These are phyloP conservation scores for Alisma plantagoaquatica DNA, from an alignment of 106 monocot species.

Conservation along the genomic window DNA sequence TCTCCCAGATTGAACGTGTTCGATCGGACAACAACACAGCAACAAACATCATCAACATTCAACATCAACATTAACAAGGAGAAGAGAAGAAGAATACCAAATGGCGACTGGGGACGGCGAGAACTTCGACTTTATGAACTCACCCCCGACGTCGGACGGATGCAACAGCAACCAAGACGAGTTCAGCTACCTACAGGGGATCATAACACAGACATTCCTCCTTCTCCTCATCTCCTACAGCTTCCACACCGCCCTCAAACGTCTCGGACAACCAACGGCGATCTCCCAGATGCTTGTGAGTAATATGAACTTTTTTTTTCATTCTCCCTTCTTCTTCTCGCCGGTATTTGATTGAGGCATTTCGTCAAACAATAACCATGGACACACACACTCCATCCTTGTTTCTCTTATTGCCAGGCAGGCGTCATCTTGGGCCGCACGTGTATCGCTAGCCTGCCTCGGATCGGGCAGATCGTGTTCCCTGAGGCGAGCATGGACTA, in stretches of 20 bases:
- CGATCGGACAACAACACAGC: too few species aligned
- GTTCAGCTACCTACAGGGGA: constrained; percentile 1
- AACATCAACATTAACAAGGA: too few species aligned
- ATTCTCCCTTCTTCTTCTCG: too few species aligned
- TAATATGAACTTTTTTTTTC: too few species aligned
- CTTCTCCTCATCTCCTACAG: constrained; percentile 16
- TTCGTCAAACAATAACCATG: neutral
- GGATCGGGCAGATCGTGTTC: neutral
- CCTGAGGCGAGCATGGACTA: constrained; percentile 6
- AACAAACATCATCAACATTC: too few species aligned
- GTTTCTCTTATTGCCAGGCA: constrained; percentile 3
- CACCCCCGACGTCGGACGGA: too few species aligned
- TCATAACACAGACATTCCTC: constrained; percentile 8
- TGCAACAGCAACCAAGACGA: constrained; percentile 6
- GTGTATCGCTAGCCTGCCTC: constrained; percentile 6
- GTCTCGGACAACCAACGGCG: constrained; percentile 17
- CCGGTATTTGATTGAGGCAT: too few species aligned
- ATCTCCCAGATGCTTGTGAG: constrained; percentile 32
- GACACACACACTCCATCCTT: neutral
- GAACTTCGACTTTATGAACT: too few species aligned
- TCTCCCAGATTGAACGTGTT: too few species aligned
- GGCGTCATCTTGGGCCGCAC: constrained; percentile 17
- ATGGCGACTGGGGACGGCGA: too few species aligned
- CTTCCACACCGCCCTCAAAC: constrained; percentile 16
- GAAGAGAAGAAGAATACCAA: too few species aligned